phyloP scores from a whole-genome alignment of 2,329 filamentous ascomycete species.

The Helicocarpus griseus region DNA sequence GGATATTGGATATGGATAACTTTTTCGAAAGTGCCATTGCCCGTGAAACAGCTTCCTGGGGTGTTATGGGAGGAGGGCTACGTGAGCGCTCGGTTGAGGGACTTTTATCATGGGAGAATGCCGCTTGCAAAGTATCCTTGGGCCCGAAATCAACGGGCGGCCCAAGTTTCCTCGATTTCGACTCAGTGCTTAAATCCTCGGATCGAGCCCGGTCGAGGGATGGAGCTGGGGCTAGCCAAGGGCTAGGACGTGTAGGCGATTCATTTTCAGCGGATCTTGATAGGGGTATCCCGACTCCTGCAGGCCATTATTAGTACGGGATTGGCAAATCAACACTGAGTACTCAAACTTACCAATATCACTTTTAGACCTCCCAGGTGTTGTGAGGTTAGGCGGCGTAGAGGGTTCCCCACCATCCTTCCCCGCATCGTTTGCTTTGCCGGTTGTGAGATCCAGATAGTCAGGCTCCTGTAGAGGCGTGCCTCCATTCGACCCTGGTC shows the following conservation, averaged over 20 bases:
- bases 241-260: slow-evolving; percentile 19
- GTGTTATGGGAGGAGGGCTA: slow-evolving; percentile 66
- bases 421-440: slow-evolving; percentile 17
- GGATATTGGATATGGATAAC: slow-evolving; percentile 82
- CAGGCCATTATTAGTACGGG: slow-evolving; percentile 5
- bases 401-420: slow-evolving; percentile 9
- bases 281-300: slow-evolving; percentile 25
- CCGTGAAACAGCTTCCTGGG: slow-evolving; percentile 68
- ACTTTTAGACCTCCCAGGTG: slow-evolving; percentile 33
- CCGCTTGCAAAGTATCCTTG: neutral
- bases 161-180: slow-evolving; percentile 19
- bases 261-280: slow-evolving; percentile 29
- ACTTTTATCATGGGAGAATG: neutral
- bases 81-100: slow-evolving; percentile 42
- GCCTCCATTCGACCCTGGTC: slow-evolving; percentile 21
- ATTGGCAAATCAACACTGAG: neutral
- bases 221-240: slow-evolving; percentile 28
- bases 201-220: slow-evolving; percentile 42
- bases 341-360: slow-evolving; percentile 31
- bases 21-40: slow-evolving; percentile 79
- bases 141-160: neutral
- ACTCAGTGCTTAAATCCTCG: slow-evolving; percentile 43
- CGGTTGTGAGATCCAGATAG: slow-evolving; percentile 36
- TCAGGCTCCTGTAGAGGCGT: slow-evolving; percentile 40
- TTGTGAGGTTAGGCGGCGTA: slow-evolving; percentile 20